Conservation (phyloP, 768 basidiomycete genomes). For the Termitomyces sp. region DNA sequence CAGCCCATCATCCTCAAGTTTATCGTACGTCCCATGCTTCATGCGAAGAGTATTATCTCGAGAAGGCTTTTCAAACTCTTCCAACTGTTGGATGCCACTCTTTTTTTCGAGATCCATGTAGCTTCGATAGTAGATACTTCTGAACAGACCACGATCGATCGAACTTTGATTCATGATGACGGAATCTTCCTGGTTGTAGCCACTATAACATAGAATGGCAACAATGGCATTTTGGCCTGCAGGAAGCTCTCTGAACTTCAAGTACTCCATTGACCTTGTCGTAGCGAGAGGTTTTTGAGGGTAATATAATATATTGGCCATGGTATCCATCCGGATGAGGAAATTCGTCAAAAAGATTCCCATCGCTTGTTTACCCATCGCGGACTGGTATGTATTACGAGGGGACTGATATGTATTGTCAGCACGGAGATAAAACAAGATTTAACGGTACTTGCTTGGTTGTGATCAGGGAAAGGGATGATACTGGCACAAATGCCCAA, state of each 20-base stretch:
- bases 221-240: constrained; percentile 99
- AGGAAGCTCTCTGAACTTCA: constrained; percentile 97
- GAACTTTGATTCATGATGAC: constrained; percentile 99
- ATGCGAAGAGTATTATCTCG: constrained; percentile 90
- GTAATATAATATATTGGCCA: constrained; percentile 99
- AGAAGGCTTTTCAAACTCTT: constrained; percentile 96
- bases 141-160: constrained; percentile 96
- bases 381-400: constrained; percentile 99
- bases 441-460: constrained; percentile 62
- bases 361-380: constrained; percentile 99
- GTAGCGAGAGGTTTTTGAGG: constrained; percentile 99
- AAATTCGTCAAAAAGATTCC: constrained; percentile 98
- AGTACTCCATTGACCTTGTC: constrained; percentile 98
- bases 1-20: constrained; percentile 92
- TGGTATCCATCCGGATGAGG: constrained; percentile 98
- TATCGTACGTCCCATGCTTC: constrained; percentile 99
- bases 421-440: constrained; percentile 1
- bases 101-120: constrained; percentile 99
- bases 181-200: constrained; percentile 99
- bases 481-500: constrained; percentile 98
- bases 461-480: constrained; percentile 99
- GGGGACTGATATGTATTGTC: constrained; percentile 61
- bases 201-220: constrained; percentile 97
- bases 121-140: constrained; percentile 96
- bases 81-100: constrained; percentile 84